A percentile compares a stretch with the other conserved stretches of the same genome.
These are phyloP conservation scores for Schizopora paradoxa DNA, from an alignment of 1,284 basidiomycete genomes.

Conservation along the genomic window DNA sequence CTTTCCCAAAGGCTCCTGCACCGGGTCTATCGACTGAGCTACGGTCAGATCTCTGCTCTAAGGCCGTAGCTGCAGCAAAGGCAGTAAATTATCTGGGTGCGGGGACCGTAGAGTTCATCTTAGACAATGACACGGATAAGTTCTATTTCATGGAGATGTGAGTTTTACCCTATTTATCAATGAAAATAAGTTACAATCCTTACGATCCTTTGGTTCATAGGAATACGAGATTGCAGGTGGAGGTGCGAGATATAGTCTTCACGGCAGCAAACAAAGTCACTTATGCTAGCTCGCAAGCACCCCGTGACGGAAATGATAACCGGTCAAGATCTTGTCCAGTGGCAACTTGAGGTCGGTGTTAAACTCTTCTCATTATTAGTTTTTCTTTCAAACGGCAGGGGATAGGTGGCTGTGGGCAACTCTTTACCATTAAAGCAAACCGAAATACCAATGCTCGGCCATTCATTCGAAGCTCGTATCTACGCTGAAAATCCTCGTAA, in stretches of 20 bases:
- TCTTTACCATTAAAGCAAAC: constrained; percentile 73
- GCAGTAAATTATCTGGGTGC: constrained; percentile 90
- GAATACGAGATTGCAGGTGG: constrained; percentile 92
- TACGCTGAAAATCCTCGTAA: constrained; percentile 95
- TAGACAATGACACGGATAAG: constrained; percentile 78
- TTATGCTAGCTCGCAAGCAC: constrained; percentile 42
- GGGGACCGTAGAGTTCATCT: constrained; percentile 92
- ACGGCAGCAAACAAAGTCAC: background rate
- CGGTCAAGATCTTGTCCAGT: constrained; percentile 87
- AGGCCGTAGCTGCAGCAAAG: constrained; percentile 86
- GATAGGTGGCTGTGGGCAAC: constrained; percentile 89
- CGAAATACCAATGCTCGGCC: constrained; percentile 79
- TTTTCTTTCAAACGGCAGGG: background rate
- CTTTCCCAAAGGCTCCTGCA: constrained; percentile 67
- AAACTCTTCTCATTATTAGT: constrained; percentile 1
- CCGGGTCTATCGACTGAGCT: constrained; percentile 77
- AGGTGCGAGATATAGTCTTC: constrained; percentile 30
- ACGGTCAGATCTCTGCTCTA: constrained; percentile 75
- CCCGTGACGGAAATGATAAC: constrained; percentile 96
- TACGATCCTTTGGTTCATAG: constrained; percentile 31
- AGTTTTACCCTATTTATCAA: constrained; percentile 24
- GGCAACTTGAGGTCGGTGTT: constrained; percentile 75
- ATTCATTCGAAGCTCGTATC: constrained; percentile 94
- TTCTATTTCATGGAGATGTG: constrained; percentile 96
- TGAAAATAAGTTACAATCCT: constrained; percentile 8